Evolutionary conservation across 805 yeast species (phyloP), one percentile per base, ranked within the genome.

Genomic region (Pichia nanzhaoensis): DNA sequence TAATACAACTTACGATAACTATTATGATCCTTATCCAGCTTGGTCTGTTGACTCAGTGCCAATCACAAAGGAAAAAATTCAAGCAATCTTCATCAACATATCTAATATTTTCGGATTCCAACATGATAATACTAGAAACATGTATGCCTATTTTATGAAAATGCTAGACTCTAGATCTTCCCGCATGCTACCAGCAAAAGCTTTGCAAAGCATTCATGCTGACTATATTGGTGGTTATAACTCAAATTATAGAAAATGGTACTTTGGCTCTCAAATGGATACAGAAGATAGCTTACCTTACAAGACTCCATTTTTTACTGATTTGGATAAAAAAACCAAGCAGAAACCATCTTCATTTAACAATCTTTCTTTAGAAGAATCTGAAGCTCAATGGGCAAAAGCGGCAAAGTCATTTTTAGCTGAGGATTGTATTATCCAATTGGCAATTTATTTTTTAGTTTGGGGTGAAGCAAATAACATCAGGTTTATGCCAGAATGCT

Each of bases 381-480:
- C 77, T 2, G 75, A 76, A 51, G 58, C 56, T 35, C 67, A 69
- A 37, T 79, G 85, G 88, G 59, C 63, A 5, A 55, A 56, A 4
- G 73, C 71, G 28, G 76, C 80, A 82, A 67, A 67, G 27, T 56
- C 66, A 1, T 64, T 76, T 37, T 58, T 75, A 0, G 70, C 82
- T 1, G 66, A 68, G 22, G 85, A 80, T 45, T 71, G 80, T 46
- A 67, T 78, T 3, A 65, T 71, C 14, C 95, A 88, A 51, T 52
- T 88, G 16, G 78, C 85, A 0, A 62, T 88, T 7, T 89, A 80
- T 56, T 68, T 88, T 12, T 60, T 85, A 45, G 76, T 86, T 50
- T 88, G 96, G 96, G 95, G 95, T 1, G 96, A 88, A 59, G 88
- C 95, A 0, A 86, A 84, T 56, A 89, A 86, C 54, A 59, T 88